These are phyloP conservation scores for Anacardium occidentale DNA, from an alignment of 345 rosid genomes.

Conservation along the genomic window DNA sequence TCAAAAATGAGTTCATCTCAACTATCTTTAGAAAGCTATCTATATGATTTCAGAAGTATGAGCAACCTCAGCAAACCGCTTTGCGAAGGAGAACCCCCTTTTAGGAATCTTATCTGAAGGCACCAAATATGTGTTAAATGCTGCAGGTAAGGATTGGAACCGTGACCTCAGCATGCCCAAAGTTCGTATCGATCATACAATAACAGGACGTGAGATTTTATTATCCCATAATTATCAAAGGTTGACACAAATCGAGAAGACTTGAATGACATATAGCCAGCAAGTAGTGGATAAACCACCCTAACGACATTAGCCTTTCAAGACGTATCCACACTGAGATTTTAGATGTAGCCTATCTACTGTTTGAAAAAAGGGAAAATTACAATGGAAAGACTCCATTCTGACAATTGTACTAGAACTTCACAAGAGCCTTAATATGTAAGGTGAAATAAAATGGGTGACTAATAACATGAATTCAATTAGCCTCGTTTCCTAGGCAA, in stretches of 20 bases:
- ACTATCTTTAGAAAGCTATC: conserved; percentile 10
- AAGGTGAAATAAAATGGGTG: background rate
- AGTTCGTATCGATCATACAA: conserved; percentile 65
- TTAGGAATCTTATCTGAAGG: conserved; percentile 75
- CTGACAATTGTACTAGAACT: background rate
- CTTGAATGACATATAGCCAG: background rate
- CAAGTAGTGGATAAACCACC: background rate
- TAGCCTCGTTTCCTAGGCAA: background rate
- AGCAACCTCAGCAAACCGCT: conserved; percentile 78
- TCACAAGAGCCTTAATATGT: too few species aligned
- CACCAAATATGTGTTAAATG: conserved; percentile 83
- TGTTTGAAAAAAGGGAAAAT: background rate
- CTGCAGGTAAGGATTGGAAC: conserved; percentile 90
- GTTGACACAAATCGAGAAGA: conserved; percentile 1
- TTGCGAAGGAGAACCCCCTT: conserved; percentile 84
- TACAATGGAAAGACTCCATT: background rate
- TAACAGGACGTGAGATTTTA: conserved; percentile 7
- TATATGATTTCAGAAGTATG: conserved; percentile 15
- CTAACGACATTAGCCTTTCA: background rate
- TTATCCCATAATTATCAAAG: background rate
- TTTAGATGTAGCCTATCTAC: background rate
- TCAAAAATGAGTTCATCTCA: conserved; percentile 12
- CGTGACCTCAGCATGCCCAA: conserved; percentile 96
- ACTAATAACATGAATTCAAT: too few species aligned
- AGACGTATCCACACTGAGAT: background rate